Evolutionary conservation across 257 asterid genomes (phyloP).

Genomic region (Cinchona pubescens): DNA sequence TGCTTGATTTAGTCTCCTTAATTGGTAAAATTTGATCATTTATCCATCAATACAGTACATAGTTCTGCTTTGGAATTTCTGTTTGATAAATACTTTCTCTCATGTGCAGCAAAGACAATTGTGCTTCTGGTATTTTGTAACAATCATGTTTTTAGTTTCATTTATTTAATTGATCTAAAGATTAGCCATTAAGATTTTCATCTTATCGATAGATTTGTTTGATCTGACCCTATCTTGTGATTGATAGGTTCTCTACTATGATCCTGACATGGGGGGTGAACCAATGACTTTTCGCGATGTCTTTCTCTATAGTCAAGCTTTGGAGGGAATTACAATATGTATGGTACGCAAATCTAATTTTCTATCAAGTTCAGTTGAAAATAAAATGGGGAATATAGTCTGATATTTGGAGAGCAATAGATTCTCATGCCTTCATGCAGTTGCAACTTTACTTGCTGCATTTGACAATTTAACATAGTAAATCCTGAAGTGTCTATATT

Average conservation of each 20-base stretch:
- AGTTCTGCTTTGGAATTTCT: neutral
- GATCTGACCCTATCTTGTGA: conserved; percentile 19
- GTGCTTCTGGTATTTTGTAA: neutral
- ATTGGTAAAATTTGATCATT: neutral
- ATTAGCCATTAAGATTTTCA: neutral
- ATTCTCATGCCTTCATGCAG: neutral
- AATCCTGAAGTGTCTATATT: conserved; percentile 1
- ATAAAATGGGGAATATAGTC: neutral
- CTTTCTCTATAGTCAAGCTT: conserved; percentile 91
- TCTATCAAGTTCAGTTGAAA: neutral
- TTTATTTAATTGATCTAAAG: neutral
- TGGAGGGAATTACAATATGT: conserved; percentile 90
- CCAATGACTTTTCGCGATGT: conserved; percentile 82
- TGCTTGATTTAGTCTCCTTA: neutral
- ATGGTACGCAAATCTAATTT: conserved; percentile 56
- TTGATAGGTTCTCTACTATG: conserved; percentile 77
- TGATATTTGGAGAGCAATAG: neutral
- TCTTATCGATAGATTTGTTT: conserved; percentile 1
- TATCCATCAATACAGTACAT: neutral
- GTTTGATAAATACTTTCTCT: neutral
- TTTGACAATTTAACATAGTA: neutral
- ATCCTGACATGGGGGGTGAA: conserved; percentile 71
- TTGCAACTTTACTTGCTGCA: conserved; percentile 3
- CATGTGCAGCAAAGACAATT: neutral
- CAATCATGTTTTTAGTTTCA: neutral